Evolutionary conservation across 495 filamentous ascomycete species (phyloP).

Genomic region (Aspergillus kassunensis): DNA sequence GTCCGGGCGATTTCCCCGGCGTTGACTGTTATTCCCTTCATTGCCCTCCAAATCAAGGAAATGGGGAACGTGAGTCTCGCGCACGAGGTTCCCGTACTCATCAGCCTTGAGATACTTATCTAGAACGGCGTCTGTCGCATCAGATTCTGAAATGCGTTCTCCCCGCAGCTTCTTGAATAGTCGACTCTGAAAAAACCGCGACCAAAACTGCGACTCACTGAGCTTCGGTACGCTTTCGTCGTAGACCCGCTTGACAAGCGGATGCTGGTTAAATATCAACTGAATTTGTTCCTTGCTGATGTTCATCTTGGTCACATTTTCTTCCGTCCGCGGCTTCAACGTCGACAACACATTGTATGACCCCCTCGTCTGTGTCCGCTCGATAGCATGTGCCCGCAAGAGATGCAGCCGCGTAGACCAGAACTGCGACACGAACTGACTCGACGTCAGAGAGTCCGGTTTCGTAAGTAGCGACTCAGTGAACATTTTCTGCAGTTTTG

Average conservation of each 20-base stretch:
- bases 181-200: constrained; percentile 82
- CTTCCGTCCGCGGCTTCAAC: constrained; percentile 76
- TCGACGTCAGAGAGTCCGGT: constrained; percentile 71
- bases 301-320: constrained; percentile 73
- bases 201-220: constrained; percentile 80
- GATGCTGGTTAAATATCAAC: constrained; percentile 88
- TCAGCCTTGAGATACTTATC: constrained; percentile 78
- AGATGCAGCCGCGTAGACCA: constrained; percentile 84
- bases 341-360: constrained; percentile 89
- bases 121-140: constrained; percentile 67
- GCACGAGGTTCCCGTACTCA: constrained; percentile 50
- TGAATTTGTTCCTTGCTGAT: constrained; percentile 90
- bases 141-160: constrained; percentile 71
- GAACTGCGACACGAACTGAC: constrained; percentile 82
- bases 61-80: constrained; percentile 66
- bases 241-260: constrained; percentile 84
- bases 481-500: constrained; percentile 71
- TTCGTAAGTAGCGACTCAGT: constrained; percentile 73
- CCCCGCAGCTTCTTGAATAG: constrained; percentile 90
- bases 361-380: constrained; percentile 76
- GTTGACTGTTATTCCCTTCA: constrained; percentile 79
- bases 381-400: constrained; percentile 84
- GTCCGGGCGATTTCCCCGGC: constrained; percentile 78
- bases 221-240: constrained; percentile 89
- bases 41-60: constrained; percentile 92